These are phyloP conservation scores for Silene vulgaris DNA, from an alignment of 179 eudicot genomes.

Conservation along the genomic window DNA sequence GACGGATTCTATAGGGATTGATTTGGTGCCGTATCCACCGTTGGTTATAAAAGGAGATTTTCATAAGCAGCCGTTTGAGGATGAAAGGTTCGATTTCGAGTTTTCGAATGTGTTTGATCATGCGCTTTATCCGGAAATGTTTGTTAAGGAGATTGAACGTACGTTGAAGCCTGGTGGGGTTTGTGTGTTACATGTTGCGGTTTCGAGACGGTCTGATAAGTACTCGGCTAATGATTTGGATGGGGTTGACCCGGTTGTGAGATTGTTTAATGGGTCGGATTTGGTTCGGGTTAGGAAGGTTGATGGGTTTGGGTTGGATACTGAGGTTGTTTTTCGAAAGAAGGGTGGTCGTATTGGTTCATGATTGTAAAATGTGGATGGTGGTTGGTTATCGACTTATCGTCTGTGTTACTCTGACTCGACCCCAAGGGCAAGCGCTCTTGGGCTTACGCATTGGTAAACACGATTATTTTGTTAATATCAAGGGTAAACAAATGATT, in stretches of 20 bases:
- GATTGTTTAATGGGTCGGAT: conserved; percentile 54
- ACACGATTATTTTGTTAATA: background rate
- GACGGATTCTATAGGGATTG: conserved; percentile 61
- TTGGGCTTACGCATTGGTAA: too few species aligned
- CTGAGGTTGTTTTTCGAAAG: conserved; percentile 64
- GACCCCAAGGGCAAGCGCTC: background rate
- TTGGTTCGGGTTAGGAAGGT: conserved; percentile 51
- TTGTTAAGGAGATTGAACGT: conserved; percentile 79
- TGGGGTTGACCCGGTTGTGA: conserved; percentile 49
- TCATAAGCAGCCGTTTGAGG: conserved; percentile 66
- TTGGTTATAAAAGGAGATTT: conserved; percentile 70
- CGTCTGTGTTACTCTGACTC: background rate
- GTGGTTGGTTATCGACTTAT: too few species aligned
- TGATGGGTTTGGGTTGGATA: conserved; percentile 92
- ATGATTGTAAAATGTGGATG: background rate
- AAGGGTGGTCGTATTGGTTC: background rate
- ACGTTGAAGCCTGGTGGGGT: conserved; percentile 74
- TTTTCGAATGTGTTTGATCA: conserved; percentile 95
- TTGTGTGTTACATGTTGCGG: conserved; percentile 78
- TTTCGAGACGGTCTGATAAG: conserved; percentile 62
- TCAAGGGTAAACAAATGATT: too few species aligned
- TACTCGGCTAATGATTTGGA: conserved; percentile 81
- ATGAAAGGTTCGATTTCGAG: conserved; percentile 60
- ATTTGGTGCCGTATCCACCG: conserved; percentile 83
- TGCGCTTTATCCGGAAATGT: conserved; percentile 67